Conservation (phyloP, 495 filamentous ascomycete genomes). For the Talaromyces liani region DNA sequence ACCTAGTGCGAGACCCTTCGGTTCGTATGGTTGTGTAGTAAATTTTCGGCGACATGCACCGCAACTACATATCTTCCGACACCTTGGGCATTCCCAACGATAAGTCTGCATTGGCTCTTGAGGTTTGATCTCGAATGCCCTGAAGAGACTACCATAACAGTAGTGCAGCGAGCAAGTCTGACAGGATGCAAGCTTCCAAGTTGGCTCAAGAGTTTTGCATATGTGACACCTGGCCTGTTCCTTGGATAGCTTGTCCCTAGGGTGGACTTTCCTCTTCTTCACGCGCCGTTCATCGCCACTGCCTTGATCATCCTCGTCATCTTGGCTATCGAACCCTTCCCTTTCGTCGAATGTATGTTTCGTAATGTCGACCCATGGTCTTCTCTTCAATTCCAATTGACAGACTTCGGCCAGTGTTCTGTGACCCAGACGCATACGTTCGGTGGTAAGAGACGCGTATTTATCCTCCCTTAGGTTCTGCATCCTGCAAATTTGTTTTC, state of each 20-base stretch:
- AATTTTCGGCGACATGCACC: conserved; percentile 58
- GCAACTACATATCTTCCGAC: conserved; percentile 76
- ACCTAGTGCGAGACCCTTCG: conserved; percentile 74
- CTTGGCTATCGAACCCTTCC: conserved; percentile 8
- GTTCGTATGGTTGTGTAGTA: conserved; percentile 64
- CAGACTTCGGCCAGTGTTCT: conserved; percentile 84
- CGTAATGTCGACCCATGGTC: conserved; percentile 58
- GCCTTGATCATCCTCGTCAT: conserved; percentile 20
- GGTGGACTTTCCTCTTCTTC: conserved; percentile 40
- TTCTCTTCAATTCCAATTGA: conserved; percentile 69
- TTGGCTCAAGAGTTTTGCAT: conserved; percentile 63
- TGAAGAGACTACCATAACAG: conserved; percentile 82
- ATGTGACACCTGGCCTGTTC: conserved; percentile 63
- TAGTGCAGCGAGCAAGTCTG: conserved; percentile 65
- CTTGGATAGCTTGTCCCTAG: conserved; percentile 34
- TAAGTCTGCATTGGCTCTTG: conserved; percentile 67
- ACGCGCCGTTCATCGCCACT: conserved; percentile 32
- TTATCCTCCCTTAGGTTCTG: conserved; percentile 51
- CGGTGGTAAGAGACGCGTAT: conserved; percentile 56
- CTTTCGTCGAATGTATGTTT: conserved; percentile 22
- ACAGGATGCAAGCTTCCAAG: conserved; percentile 77
- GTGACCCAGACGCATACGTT: conserved; percentile 51
- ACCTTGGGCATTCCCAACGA: conserved; percentile 83
- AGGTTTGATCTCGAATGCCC: conserved; percentile 83
- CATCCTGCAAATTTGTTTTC: conserved; percentile 61